Percentiles rank a stretch among this genome's conserved stretches.
Evolutionary conservation across 2,329 filamentous ascomycete genomes (phyloP).

Genomic region (Nothomitra cinnamomea): DNA sequence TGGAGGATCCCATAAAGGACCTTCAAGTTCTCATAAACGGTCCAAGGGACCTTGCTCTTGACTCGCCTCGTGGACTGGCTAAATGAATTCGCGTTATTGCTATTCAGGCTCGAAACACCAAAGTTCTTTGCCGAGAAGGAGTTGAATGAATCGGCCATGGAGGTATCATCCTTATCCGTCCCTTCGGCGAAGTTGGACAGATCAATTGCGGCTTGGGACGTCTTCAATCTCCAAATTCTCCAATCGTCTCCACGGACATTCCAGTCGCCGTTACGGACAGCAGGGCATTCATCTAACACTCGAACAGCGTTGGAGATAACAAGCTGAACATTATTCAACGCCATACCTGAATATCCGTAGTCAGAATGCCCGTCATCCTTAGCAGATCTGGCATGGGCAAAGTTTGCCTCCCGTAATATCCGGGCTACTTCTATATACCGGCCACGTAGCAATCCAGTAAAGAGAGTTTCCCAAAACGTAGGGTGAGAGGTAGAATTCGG

Average conservation of each 20-base stretch:
- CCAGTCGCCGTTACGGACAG: slow-evolving; percentile 51
- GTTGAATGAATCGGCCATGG: slow-evolving; percentile 23
- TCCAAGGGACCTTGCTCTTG: slow-evolving; percentile 65
- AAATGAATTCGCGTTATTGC: slow-evolving; percentile 45
- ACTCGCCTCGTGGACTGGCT: background rate
- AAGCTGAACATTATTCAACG: slow-evolving; percentile 61
- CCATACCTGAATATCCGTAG: slow-evolving; percentile 53
- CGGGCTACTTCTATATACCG: slow-evolving; percentile 49
- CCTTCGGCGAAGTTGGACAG: slow-evolving; percentile 69
- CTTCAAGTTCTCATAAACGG: slow-evolving; percentile 71
- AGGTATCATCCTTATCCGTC: slow-evolving; percentile 31
- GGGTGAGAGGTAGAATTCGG: slow-evolving; percentile 61
- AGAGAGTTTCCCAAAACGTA: slow-evolving; percentile 76
- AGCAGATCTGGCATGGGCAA: slow-evolving; percentile 53
- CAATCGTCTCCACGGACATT: slow-evolving; percentile 68
- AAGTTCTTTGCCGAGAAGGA: slow-evolving; percentile 31
- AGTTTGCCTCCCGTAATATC: slow-evolving; percentile 58
- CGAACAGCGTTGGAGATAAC: slow-evolving; percentile 52
- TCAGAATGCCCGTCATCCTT: slow-evolving; percentile 42
- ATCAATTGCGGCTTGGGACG: slow-evolving; percentile 49
- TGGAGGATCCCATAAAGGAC: slow-evolving; percentile 67
- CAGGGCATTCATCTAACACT: slow-evolving; percentile 58
- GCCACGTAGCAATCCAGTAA: slow-evolving; percentile 56
- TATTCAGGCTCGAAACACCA: slow-evolving; percentile 44
- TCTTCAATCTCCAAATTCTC: slow-evolving; percentile 64